Evolutionary conservation across 768 basidiomycete species (phyloP).

Genomic region (Basidioascus undulatus): DNA sequence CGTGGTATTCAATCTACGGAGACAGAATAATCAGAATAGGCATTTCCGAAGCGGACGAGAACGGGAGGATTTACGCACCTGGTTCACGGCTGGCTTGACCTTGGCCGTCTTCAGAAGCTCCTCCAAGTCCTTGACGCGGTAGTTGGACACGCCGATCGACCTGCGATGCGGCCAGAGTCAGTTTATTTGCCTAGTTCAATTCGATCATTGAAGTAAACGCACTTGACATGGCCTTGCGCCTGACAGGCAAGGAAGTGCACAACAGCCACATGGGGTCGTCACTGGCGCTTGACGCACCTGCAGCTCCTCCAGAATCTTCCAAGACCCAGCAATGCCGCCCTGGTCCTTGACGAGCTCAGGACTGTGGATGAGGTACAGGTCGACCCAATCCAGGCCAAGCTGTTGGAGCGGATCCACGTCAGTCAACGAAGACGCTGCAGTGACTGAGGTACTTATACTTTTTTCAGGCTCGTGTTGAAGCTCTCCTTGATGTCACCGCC

Average conservation of each 20-base stretch:
- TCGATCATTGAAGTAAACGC: not conserved
- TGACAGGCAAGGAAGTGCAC: not conserved
- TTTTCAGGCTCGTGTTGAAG: constrained; percentile 16
- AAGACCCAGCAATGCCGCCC: constrained; percentile 1
- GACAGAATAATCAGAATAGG: constrained; percentile 6
- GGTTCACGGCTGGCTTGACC: constrained; percentile 41
- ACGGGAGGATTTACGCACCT: constrained; percentile 21
- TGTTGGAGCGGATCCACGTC: constrained; percentile 24
- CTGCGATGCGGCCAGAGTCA: not conserved
- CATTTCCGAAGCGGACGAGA: not conserved
- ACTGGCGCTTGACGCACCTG: not conserved
- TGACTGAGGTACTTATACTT: too few species aligned
- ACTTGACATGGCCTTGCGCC: constrained; percentile 25
- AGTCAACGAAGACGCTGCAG: too few species aligned
- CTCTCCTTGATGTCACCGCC: not conserved
- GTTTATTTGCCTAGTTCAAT: not conserved
- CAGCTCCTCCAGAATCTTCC: not conserved
- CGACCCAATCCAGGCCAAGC: constrained; percentile 26
- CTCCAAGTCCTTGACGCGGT: constrained; percentile 40
- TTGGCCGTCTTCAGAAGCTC: constrained; percentile 41
- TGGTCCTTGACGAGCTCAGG: constrained; percentile 3
- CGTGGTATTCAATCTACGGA: constrained; percentile 35
- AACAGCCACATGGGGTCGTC: not conserved
- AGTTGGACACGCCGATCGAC: constrained; percentile 48
- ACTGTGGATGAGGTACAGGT: constrained; percentile 17